phyloP scores from a whole-genome alignment of 495 filamentous ascomycete species.

The Amphirosellinia nigrospora region DNA sequence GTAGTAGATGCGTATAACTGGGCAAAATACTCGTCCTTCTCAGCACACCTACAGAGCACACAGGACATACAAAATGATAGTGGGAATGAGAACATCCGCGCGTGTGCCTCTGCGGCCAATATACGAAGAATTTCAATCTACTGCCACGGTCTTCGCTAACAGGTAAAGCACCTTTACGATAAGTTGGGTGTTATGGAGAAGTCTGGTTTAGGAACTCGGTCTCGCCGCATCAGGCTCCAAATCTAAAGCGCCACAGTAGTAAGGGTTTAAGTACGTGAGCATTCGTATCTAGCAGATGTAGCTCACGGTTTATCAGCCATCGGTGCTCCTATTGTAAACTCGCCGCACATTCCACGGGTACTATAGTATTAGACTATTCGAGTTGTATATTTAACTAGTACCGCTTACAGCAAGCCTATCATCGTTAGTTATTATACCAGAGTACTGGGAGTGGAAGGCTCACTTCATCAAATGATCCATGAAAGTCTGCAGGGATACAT shows the following conservation, averaged over 20 bases:
- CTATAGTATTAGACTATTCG: neutral
- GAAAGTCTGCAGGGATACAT: slow-evolving; percentile 97
- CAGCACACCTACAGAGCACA: neutral
- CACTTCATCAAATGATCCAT: slow-evolving; percentile 99
- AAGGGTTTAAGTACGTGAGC: neutral
- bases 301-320: slow-evolving; percentile 16
- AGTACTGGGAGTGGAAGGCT: slow-evolving; percentile 39
- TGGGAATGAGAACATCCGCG: neutral
- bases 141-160: neutral
- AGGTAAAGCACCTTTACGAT: neutral
- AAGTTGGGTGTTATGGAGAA: neutral
- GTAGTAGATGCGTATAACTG: neutral
- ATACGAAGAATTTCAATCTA: neutral
- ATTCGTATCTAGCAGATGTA: slow-evolving; percentile 13
- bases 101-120: neutral
- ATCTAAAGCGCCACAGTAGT: neutral
- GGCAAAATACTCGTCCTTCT: no score
- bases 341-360: slow-evolving; percentile 3
- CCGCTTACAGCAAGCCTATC: slow-evolving; percentile 60
- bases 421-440: slow-evolving; percentile 26
- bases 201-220: neutral
- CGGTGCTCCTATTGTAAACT: neutral
- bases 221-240: neutral
- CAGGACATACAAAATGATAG: neutral
- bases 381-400: slow-evolving; percentile 50